Evolutionary conservation across 805 yeast genomes (phyloP), one percentile per base, ranked within the genome.

Genomic region (Saccharomycopsis javanensis): DNA sequence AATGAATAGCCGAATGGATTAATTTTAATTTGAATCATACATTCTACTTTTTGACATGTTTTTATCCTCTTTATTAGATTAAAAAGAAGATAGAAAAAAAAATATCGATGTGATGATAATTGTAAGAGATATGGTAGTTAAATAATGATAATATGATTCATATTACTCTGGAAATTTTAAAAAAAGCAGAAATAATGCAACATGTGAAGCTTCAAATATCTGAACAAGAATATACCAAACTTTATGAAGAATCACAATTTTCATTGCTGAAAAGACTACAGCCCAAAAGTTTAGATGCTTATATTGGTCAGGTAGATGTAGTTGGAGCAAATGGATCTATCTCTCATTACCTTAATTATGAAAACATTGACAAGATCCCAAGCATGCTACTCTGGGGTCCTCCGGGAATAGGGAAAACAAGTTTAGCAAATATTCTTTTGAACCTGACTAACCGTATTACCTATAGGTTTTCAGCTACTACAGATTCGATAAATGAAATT

Each of bases 321-420:
- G 73, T 92, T 4, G 85, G 87, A 0, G 69, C 72, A 1, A 64
- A 68, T 8, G 73, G 75, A 6, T 96, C 97, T 0, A 73, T 83
- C 2, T 71, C 92, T 2, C 71, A 81, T 28, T 83, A 83, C 50
- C 86, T 86, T 60, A 75, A 91, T 1, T 75, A 77, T 37, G 71
- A 78, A 18, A 25, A 53, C 33, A 45, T 60, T 18, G 69, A 85
- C n/a, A 73, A 75, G 51, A 73, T 87, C 6, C 97, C 97, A 0
- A 89, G 97, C 0, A 77, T 94, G 81, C 81, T 94, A 1, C 71
- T 94, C 4, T 86, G 94, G 87, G 99, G 99, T 0, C 96, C 96
- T 0, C 96, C 97, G 1, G 99, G 99, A 0, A 91, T 89, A 2
- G 92, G 75, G 0, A 94, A 94, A 67, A 94, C 99, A 0, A 85